These are phyloP conservation scores for Irpex rosettiformis DNA, from an alignment of 1,284 basidiomycete species.

Conservation along the genomic window DNA sequence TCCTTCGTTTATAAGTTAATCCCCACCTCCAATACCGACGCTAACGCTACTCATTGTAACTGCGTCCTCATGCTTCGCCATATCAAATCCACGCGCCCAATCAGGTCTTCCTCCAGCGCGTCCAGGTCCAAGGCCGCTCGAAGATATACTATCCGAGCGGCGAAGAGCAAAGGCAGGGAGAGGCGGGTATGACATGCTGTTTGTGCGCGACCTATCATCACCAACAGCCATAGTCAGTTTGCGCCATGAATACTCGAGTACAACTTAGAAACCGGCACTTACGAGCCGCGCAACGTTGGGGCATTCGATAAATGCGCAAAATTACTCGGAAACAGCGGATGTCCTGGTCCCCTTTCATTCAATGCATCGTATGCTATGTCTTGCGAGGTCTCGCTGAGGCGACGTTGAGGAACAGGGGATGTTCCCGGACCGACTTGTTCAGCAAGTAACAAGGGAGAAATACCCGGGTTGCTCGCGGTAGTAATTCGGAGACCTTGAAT, in stretches of 20 bases:
- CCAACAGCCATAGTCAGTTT: not conserved
- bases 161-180: conserved; percentile 20
- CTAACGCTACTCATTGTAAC: conserved; percentile 31
- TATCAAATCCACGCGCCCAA: conserved; percentile 34
- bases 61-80: conserved; percentile 32
- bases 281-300: conserved; percentile 58
- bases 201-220: conserved; percentile 18
- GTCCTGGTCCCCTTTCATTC: conserved; percentile 54
- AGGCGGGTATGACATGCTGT: conserved; percentile 29
- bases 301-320: conserved; percentile 57
- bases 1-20: not conserved
- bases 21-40: not conserved
- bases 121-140: not conserved
- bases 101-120: conserved; percentile 22
- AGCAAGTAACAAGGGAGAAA: conserved; percentile 6
- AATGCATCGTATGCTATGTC: conserved; percentile 28
- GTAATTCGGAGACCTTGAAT: conserved; percentile 10
- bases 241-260: not conserved
- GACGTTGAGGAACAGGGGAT: conserved; percentile 4
- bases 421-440: not conserved
- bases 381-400: conserved; percentile 9
- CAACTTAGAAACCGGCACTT: conserved; percentile 17
- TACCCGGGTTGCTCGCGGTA: conserved; percentile 2
- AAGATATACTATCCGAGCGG: conserved; percentile 11
- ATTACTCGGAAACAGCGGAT: conserved; percentile 58